phyloP scores from a whole-genome alignment of 2,329 filamentous ascomycete genomes.

The Dactylellina parvicollis region DNA sequence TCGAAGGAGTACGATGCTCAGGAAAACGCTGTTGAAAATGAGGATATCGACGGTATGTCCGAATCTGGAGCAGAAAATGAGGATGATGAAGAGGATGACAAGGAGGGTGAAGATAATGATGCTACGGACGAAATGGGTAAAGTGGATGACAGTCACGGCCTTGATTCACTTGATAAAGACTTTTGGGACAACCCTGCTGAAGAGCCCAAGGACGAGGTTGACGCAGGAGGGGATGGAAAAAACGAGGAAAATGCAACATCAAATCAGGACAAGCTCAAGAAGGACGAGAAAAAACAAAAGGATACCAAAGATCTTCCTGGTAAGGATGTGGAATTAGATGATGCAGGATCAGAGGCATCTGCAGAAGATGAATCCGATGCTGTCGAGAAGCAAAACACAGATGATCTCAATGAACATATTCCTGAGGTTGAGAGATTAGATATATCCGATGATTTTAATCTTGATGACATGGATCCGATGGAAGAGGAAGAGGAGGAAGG shows the following conservation, averaged over 20 bases:
- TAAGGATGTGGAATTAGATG: slow-evolving; percentile 69
- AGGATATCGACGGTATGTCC: slow-evolving; percentile 90
- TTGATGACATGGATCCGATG: slow-evolving; percentile 73
- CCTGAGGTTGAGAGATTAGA: slow-evolving; percentile 84
- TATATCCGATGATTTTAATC: slow-evolving; percentile 85
- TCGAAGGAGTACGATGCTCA: slow-evolving; percentile 76
- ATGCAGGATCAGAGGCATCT: slow-evolving; percentile 57
- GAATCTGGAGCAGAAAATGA: slow-evolving; percentile 65
- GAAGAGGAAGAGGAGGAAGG: slow-evolving; percentile 67
- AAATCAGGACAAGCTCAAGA: slow-evolving; percentile 62
- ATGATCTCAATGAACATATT: slow-evolving; percentile 77
- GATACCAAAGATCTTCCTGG: slow-evolving; percentile 70
- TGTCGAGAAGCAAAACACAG: slow-evolving; percentile 70
- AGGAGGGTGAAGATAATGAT: slow-evolving; percentile 73
- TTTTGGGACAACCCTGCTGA: slow-evolving; percentile 82
- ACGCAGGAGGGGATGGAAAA: slow-evolving; percentile 61
- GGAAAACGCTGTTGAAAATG: slow-evolving; percentile 89
- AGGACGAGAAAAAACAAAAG: slow-evolving; percentile 59
- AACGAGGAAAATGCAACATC: slow-evolving; percentile 58
- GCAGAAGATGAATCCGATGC: slow-evolving; percentile 55
- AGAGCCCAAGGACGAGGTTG: slow-evolving; percentile 64
- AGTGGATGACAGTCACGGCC: slow-evolving; percentile 88
- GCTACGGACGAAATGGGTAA: slow-evolving; percentile 87
- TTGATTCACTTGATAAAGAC: slow-evolving; percentile 93
- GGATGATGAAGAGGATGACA: slow-evolving; percentile 71